Conservation (phyloP, 768 basidiomycete genomes). For the Royoungia palumana region DNA sequence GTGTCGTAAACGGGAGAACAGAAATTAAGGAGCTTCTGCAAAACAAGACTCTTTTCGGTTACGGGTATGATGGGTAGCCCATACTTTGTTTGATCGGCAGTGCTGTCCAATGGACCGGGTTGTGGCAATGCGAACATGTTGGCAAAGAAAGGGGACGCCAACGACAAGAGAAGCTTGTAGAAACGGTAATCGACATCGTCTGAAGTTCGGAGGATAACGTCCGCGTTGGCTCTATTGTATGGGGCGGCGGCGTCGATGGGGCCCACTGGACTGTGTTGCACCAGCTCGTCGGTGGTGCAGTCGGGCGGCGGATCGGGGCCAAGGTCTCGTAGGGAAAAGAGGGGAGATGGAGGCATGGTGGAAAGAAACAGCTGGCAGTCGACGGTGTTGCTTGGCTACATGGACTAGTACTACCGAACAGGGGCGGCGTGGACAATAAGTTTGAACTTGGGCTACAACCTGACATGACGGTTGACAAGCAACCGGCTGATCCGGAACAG, state of each 20-base stretch:
- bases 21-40: constrained; percentile 42
- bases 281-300: neutral
- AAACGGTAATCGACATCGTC: constrained; percentile 51
- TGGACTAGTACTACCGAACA: constrained; percentile 6
- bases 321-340: constrained; percentile 2
- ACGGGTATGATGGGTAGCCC: constrained; percentile 45
- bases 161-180: constrained; percentile 50
- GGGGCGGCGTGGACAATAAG: constrained; percentile 2
- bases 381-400: constrained; percentile 11
- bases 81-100: constrained; percentile 30
- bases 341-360: constrained; percentile 16
- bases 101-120: constrained; percentile 29
- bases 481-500: constrained; percentile 13
- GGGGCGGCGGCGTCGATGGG: constrained; percentile 35
- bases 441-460: neutral
- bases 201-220: constrained; percentile 53
- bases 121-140: constrained; percentile 53
- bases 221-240: constrained; percentile 48
- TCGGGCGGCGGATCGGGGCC: constrained; percentile 2
- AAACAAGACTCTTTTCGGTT: constrained; percentile 41
- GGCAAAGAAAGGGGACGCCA: constrained; percentile 58
- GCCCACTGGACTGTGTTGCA: constrained; percentile 1
- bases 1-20: constrained; percentile 47
- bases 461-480: neutral
- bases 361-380: neutral